These are phyloP conservation scores for Penicillium sp. DNA, from an alignment of 2,329 filamentous ascomycete species.

Conservation along the genomic window DNA sequence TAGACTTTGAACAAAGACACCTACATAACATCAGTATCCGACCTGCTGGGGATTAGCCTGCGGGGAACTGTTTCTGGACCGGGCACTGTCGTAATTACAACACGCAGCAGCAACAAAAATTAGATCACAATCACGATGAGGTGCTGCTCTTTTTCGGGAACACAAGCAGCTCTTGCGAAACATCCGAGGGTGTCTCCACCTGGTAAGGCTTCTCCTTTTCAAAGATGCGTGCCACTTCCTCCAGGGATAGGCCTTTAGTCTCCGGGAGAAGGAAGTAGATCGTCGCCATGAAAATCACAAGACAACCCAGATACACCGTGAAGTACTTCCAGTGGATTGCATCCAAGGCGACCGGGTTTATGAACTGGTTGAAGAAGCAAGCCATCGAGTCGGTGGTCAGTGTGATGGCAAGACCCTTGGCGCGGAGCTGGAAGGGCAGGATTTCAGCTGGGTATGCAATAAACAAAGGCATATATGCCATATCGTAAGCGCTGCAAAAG, in stretches of 20 bases:
- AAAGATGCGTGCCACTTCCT: constrained; percentile 15
- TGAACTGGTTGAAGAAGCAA: constrained; percentile 39
- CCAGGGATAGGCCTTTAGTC: constrained; percentile 16
- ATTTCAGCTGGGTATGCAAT: constrained; percentile 22
- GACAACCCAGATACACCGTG: constrained; percentile 38
- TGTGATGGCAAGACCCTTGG: constrained; percentile 22
- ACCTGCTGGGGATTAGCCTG: background rate
- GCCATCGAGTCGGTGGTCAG: constrained; percentile 22
- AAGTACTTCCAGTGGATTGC: constrained; percentile 42
- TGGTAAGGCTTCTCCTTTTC: constrained; percentile 6
- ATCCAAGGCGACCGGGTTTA: constrained; percentile 41
- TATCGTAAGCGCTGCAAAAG: constrained; percentile 18
- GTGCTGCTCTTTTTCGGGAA: constrained; percentile 6
- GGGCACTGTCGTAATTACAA: constrained; percentile 11
- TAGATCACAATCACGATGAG: constrained; percentile 3
- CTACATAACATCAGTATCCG: constrained; percentile 2
- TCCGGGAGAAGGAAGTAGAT: constrained; percentile 39
- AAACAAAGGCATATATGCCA: constrained; percentile 19
- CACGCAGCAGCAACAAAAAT: constrained; percentile 4
- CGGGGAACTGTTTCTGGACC: constrained; percentile 2
- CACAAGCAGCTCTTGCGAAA: constrained; percentile 11
- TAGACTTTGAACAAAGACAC: background rate
- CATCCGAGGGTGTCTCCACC: constrained; percentile 4
- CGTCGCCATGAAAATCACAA: constrained; percentile 27
- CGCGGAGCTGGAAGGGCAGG: constrained; percentile 18